phyloP scores from a whole-genome alignment of 352 stramenopile genomes.

The Phytophthora sp. region DNA sequence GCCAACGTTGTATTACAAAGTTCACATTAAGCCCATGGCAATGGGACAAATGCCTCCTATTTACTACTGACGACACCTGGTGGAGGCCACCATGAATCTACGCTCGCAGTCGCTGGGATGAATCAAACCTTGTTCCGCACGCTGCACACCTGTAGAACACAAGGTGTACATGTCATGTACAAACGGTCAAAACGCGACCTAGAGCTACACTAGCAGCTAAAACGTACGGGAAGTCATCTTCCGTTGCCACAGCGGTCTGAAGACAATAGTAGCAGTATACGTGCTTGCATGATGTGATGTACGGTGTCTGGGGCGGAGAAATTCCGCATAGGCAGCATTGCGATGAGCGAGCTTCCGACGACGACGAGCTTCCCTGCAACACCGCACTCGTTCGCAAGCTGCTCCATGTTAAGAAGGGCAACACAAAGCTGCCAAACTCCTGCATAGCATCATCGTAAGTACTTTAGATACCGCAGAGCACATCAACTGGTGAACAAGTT shows the following conservation, averaged over 20 bases:
- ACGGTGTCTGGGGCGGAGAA: constrained; percentile 72
- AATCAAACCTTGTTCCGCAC: constrained; percentile 73
- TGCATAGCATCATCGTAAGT: constrained; percentile 23
- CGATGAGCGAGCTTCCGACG: constrained; percentile 15
- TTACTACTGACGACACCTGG: background rate
- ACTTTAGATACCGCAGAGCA: background rate
- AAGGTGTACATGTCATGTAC: background rate
- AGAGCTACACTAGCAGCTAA: background rate
- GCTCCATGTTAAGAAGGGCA: constrained; percentile 78
- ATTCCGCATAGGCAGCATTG: constrained; percentile 75
- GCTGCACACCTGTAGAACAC: constrained; percentile 53
- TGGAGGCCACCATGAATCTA: constrained; percentile 27
- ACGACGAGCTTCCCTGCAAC: constrained; percentile 6
- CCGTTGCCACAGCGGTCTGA: constrained; percentile 69
- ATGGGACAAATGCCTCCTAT: background rate
- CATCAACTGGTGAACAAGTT: background rate
- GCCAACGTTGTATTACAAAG: too few relatives aligned
- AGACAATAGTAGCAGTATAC: constrained; percentile 90
- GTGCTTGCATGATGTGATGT: constrained; percentile 88
- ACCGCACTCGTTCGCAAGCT: constrained; percentile 32
- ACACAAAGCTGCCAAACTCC: constrained; percentile 83
- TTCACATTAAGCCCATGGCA: too few relatives aligned
- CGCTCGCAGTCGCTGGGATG: constrained; percentile 56
- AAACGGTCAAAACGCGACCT: background rate
- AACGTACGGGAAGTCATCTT: constrained; percentile 78